Evolutionary conservation across 2,329 filamentous ascomycete species (phyloP).

Genomic region (Fusarium verrucosum): DNA sequence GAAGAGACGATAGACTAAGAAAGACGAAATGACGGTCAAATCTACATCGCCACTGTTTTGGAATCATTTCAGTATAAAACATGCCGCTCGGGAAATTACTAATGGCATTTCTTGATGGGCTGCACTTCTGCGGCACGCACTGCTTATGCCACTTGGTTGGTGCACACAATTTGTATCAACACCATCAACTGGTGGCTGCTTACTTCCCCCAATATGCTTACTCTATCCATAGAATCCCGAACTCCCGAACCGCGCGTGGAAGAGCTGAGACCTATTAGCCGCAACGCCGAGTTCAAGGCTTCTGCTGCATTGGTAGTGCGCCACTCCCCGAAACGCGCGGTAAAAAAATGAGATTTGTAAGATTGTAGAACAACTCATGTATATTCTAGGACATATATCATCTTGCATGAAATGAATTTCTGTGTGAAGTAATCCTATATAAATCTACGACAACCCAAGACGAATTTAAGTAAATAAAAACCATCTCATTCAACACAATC

Average conservation of each 20-base stretch:
- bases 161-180: no score
- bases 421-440: background rate
- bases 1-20: background rate
- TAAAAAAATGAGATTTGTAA: background rate
- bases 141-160: background rate
- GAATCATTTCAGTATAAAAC: background rate
- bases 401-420: background rate
- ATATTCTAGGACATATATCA: background rate
- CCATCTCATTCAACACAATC: background rate
- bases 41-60: no score
- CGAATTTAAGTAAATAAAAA: background rate
- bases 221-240: background rate
- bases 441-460: background rate
- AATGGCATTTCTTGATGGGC: background rate
- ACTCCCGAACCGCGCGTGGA: background rate
- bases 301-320: no score
- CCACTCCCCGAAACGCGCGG: slow-evolving; percentile 1
- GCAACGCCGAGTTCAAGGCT: background rate
- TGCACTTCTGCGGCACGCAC: background rate
- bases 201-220: background rate
- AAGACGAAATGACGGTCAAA: no score
- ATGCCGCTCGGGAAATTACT: fast-evolving
- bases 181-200: no score
- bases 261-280: background rate
- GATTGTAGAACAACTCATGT: background rate